These are phyloP conservation scores for Silene conica DNA, from an alignment of 148 eudicot genomes.

Conservation along the genomic window DNA sequence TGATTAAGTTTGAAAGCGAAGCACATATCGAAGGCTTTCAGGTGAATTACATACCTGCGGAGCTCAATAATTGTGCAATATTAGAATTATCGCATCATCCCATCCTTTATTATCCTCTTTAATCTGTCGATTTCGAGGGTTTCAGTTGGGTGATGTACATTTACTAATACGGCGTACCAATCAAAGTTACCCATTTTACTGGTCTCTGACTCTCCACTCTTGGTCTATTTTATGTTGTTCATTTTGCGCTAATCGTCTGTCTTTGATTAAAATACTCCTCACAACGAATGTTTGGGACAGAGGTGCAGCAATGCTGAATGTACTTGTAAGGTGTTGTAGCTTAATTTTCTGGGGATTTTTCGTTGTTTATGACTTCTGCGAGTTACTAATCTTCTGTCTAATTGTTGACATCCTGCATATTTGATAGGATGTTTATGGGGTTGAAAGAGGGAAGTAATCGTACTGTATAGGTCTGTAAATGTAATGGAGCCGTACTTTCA, in stretches of 20 bases:
- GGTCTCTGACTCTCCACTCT: neutral
- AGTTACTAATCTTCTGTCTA: too few relatives aligned
- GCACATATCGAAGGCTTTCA: slow-evolving; percentile 41
- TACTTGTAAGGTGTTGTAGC: too few relatives aligned
- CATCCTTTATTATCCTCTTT: neutral
- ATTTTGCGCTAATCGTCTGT: neutral
- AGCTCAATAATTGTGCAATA: slow-evolving; percentile 49
- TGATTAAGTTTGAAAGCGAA: neutral
- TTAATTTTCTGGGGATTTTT: too few relatives aligned
- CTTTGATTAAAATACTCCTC: too few relatives aligned
- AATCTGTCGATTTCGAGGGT: slow-evolving; percentile 3
- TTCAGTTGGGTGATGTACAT: slow-evolving; percentile 23
- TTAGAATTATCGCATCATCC: neutral
- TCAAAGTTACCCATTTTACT: neutral
- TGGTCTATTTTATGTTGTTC: too few relatives aligned
- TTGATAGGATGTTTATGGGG: neutral
- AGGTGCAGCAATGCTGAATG: too few relatives aligned
- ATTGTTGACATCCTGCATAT: neutral
- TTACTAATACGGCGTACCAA: neutral
- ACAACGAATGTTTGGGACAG: too few relatives aligned
- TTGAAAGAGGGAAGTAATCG: neutral
- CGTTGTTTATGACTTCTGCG: too few relatives aligned
- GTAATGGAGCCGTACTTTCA: neutral
- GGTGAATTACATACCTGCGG: slow-evolving; percentile 25
- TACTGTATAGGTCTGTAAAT: neutral